Evolutionary conservation across 345 rosid genomes (phyloP).

Genomic region (Leavenworthia alabamica): DNA sequence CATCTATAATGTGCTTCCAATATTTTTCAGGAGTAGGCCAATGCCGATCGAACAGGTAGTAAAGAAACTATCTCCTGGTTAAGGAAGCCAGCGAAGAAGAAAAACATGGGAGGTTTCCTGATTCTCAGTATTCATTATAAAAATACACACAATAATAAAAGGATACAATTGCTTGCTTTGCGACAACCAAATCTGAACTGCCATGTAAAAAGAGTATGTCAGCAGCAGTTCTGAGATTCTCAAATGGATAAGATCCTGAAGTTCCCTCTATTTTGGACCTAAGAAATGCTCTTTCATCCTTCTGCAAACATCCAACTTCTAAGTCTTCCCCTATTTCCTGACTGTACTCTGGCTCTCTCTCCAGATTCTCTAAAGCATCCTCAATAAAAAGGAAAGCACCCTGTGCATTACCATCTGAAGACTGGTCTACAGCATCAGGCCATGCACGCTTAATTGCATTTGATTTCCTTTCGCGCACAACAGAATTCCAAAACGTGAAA

Average conservation of each 20-base stretch:
- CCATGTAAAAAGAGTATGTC: slow-evolving; percentile 82
- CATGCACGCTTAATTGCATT: slow-evolving; percentile 76
- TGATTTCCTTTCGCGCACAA: slow-evolving; percentile 66
- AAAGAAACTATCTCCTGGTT: slow-evolving; percentile 63
- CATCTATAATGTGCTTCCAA: slow-evolving; percentile 73
- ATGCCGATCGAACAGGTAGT: slow-evolving; percentile 85
- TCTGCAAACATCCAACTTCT: slow-evolving; percentile 54
- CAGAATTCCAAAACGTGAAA: slow-evolving; percentile 50
- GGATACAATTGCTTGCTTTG: slow-evolving; percentile 98
- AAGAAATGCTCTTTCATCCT: slow-evolving; percentile 44
- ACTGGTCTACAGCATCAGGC: slow-evolving; percentile 66
- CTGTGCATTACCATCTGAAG: slow-evolving; percentile 43
- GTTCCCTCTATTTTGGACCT: slow-evolving; percentile 66
- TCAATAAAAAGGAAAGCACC: slow-evolving; percentile 86
- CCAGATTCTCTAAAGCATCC: slow-evolving; percentile 88
- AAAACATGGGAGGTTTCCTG: background rate
- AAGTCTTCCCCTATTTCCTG: slow-evolving; percentile 44
- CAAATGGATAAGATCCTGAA: slow-evolving; percentile 80
- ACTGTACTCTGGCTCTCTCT: slow-evolving; percentile 42
- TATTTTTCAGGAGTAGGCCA: slow-evolving; percentile 67
- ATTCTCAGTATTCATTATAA: slow-evolving; percentile 6
- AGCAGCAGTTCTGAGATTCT: slow-evolving; percentile 72
- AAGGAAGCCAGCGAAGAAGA: slow-evolving; percentile 42
- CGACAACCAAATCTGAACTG: slow-evolving; percentile 82
- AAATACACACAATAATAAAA: slow-evolving; percentile 20